Evolutionary conservation across 306 rosid species (phyloP).

Genomic region (Quercus engelmannii): DNA sequence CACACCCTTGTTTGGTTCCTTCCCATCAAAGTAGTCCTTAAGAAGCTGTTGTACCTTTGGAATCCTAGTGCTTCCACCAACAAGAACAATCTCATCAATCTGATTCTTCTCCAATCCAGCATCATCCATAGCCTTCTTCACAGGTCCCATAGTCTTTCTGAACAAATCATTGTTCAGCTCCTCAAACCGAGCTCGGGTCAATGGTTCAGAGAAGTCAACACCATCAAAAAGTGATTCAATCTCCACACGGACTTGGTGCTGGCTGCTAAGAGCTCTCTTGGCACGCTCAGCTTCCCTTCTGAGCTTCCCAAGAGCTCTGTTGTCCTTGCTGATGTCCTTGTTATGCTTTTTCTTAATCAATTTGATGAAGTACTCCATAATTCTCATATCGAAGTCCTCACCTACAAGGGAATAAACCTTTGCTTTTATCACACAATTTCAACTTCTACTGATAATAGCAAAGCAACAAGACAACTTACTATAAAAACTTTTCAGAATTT

Average conservation of each 20-base stretch:
- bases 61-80: constrained; percentile 97
- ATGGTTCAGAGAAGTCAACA: constrained; percentile 77
- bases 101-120: constrained; percentile 91
- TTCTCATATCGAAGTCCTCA: constrained; percentile 92
- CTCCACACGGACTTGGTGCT: constrained; percentile 98
- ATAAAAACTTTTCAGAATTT: background rate
- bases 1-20: constrained; percentile 99
- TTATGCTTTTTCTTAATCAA: constrained; percentile 95
- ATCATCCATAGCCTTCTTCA: constrained; percentile 97
- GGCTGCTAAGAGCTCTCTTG: constrained; percentile 99
- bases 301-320: constrained; percentile 90
- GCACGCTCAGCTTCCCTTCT: constrained; percentile 96
- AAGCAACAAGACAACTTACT: background rate
- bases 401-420: constrained; percentile 32
- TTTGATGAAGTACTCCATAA: constrained; percentile 97
- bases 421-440: background rate
- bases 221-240: constrained; percentile 97
- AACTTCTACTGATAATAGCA: background rate
- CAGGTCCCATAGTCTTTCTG: constrained; percentile 98
- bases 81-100: constrained; percentile 92
- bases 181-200: constrained; percentile 91
- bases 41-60: constrained; percentile 95
- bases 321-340: constrained; percentile 97
- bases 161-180: constrained; percentile 96
- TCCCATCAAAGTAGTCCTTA: constrained; percentile 90